These are phyloP conservation scores for Sparassis latifolia DNA, from an alignment of 1,284 basidiomycete species.

Conservation along the genomic window DNA sequence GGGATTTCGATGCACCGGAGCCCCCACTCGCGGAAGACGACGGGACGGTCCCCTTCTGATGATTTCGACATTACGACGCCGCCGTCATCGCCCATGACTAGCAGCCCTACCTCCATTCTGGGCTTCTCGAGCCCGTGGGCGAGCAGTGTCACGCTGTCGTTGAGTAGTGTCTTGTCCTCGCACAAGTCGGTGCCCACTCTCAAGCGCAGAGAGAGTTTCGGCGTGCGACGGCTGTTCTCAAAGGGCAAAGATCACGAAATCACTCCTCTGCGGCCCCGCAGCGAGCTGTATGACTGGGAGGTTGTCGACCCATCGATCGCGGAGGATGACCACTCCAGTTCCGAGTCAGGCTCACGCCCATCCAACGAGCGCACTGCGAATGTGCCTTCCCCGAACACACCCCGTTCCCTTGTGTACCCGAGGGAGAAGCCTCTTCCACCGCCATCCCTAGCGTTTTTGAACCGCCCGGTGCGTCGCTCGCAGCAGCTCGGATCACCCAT, in stretches of 20 bases:
- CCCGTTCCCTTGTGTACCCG: too few relatives aligned
- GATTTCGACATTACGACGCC: conserved; percentile 11
- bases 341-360: not conserved
- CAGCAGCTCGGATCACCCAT: too few relatives aligned
- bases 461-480: not conserved
- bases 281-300: conserved; percentile 20
- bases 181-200: conserved; percentile 9
- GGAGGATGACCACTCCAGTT: not conserved
- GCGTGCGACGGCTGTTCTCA: conserved; percentile 24
- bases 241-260: conserved; percentile 26
- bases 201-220: conserved; percentile 25
- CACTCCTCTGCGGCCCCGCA: conserved; percentile 1
- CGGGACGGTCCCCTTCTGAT: conserved; percentile 2
- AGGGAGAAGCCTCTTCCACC: not conserved
- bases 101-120: conserved; percentile 12
- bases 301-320: conserved; percentile 11
- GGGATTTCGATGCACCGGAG: conserved; percentile 4
- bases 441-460: conserved; percentile 1
- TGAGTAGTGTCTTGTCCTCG: conserved; percentile 12
- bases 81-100: conserved; percentile 16
- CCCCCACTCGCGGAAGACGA: conserved; percentile 1
- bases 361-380: too few relatives aligned
- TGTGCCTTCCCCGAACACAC: not conserved
- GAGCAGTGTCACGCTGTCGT: conserved; percentile 22
- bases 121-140: conserved; percentile 16